A percentile compares a stretch with the other conserved stretches of the same genome.
Evolutionary conservation across 805 yeast genomes (phyloP).

Genomic region (Pichia scutulata): DNA sequence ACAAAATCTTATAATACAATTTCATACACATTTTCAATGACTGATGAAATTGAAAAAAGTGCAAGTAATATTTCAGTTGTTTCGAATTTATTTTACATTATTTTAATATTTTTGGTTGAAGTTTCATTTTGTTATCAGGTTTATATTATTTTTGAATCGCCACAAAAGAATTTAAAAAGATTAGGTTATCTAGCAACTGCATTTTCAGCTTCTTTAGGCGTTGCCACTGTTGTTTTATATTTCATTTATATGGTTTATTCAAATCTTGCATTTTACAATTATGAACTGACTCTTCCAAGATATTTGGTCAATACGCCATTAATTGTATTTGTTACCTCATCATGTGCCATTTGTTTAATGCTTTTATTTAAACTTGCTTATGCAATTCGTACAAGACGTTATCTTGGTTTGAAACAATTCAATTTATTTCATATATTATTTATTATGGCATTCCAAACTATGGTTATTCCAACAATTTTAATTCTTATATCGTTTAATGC

Average conservation of each 20-base stretch:
- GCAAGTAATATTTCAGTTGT: constrained; percentile 50
- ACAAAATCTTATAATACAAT: constrained; percentile 44
- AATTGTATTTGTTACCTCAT: constrained; percentile 61
- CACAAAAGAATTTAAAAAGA: constrained; percentile 32
- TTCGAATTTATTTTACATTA: constrained; percentile 49
- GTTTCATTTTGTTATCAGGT: constrained; percentile 65
- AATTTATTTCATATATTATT: constrained; percentile 73
- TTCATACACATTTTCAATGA: constrained; percentile 40
- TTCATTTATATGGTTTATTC: constrained; percentile 43
- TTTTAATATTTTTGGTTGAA: constrained; percentile 57
- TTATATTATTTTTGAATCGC: constrained; percentile 57
- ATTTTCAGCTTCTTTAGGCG: constrained; percentile 37
- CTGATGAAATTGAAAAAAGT: constrained; percentile 30
- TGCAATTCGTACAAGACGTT: constrained; percentile 68
- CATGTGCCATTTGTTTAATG: constrained; percentile 53
- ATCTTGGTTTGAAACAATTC: constrained; percentile 73
- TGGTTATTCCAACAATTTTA: constrained; percentile 68
- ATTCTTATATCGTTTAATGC: constrained; percentile 42
- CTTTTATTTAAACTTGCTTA: constrained; percentile 55
- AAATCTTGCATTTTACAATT: constrained; percentile 26
- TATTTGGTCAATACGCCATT: constrained; percentile 47
- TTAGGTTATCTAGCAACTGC: constrained; percentile 34
- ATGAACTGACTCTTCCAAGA: constrained; percentile 14
- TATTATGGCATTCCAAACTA: constrained; percentile 76
- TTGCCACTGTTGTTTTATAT: constrained; percentile 53